Base-by-base conservation (phyloP, 2,329 filamentous ascomycete genomes). In the Gaeumannomyces tritici region DNA sequence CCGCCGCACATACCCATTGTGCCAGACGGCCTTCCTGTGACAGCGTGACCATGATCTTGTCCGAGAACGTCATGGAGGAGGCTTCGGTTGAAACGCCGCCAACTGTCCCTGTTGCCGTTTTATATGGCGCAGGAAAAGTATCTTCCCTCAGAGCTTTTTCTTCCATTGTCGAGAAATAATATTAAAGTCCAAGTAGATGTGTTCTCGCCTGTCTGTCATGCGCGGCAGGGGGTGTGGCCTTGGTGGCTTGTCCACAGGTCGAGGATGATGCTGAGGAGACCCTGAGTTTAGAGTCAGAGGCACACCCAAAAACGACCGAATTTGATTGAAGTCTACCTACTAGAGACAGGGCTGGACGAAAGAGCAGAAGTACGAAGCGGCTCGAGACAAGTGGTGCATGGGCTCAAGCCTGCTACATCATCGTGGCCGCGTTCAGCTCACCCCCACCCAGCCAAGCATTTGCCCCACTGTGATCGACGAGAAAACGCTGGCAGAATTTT, bases 41-140 rank as follows among this genome's bases (percentile, higher is more conserved):
- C 64, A 98, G 83, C 1, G 92, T 97, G 65, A 99, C 79, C 69
- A 99, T 77, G 69, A 99, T 91, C 75, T 91, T 96, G 81, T 98
- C 95, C 11, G 87, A 82, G 75, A 98, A 98, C 69, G 81, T 85
- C 62, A 92, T 79, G 13, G 82, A 82, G 54, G 85, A 87, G 42
- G 90, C 87, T 66, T 91, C 86, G 1, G 95, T 98, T 47, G 81
- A 74, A 27, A 88, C 74, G 33, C 85, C 86, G 65, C 88, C 85
- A 65, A 97, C 84, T 3, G 79, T 72, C 3, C 88, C 87, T 1
- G 80, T 79, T 18, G 79, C 80, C 64, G 80, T 79, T 61, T 82
- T 86, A 2, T 84, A 87, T 13, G 78, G 76, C 4, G 87, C 89
- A 21, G 90, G 90, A 69, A 90, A 96, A 0, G 83, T 76, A n/a